Conservation (phyloP, 345 rosid genomes). For the Stellera chamaejasme region DNA sequence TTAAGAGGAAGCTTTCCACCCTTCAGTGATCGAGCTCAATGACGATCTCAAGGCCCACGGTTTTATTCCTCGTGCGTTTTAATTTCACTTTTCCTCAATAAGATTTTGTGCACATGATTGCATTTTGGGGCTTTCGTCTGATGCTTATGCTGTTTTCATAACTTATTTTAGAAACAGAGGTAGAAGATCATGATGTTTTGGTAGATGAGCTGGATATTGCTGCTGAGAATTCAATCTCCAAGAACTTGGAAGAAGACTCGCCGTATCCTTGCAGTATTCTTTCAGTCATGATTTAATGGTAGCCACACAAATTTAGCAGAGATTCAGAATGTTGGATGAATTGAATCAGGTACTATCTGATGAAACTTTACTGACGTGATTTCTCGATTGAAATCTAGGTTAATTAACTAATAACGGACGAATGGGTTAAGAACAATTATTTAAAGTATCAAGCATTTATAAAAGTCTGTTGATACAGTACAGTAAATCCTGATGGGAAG, state of each 20-base stretch:
- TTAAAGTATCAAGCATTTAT: too few relatives aligned
- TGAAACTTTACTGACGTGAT: too few relatives aligned
- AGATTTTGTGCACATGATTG: not conserved
- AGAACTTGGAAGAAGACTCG: slow-evolving; percentile 51
- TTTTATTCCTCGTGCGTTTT: slow-evolving; percentile 34
- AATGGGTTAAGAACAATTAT: too few relatives aligned
- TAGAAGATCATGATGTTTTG: slow-evolving; percentile 31
- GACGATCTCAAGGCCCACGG: slow-evolving; percentile 38
- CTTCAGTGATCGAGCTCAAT: slow-evolving; percentile 36
- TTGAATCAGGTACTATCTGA: too few relatives aligned
- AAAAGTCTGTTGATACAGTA: too few relatives aligned
- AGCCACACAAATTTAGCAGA: too few relatives aligned
- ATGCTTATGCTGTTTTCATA: not conserved
- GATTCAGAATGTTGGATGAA: too few relatives aligned
- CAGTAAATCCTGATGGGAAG: too few relatives aligned
- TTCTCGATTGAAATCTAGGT: not conserved
- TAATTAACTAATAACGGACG: too few relatives aligned
- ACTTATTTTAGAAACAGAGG: slow-evolving; percentile 26
- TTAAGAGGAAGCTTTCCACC: too few relatives aligned
- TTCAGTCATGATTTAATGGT: too few relatives aligned
- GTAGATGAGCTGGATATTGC: slow-evolving; percentile 18
- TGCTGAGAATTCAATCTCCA: slow-evolving; percentile 20
- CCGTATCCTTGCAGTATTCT: slow-evolving; percentile 92
- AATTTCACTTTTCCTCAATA: not conserved
- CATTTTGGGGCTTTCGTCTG: not conserved